Percentiles rank a stretch among this genome's conserved stretches.
phyloP scores from a whole-genome alignment of 2,329 filamentous ascomycete genomes.

The Epichloe sibirici region DNA sequence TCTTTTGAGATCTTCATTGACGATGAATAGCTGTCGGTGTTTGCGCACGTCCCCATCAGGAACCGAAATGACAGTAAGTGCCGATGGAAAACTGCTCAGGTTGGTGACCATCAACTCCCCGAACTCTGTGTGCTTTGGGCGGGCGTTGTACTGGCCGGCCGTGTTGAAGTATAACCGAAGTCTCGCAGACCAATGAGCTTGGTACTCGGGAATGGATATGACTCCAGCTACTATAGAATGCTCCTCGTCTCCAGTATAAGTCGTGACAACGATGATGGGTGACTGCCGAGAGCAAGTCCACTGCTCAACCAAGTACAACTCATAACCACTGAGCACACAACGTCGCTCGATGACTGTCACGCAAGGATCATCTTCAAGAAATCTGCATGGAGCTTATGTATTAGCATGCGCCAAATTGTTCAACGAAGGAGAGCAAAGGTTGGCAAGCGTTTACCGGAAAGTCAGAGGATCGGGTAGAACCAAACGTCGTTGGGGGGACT shows the following conservation, averaged over 20 bases:
- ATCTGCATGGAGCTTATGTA: constrained; percentile 29
- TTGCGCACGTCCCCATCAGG: constrained; percentile 75
- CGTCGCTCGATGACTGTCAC: constrained; percentile 65
- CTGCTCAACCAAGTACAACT: constrained; percentile 90
- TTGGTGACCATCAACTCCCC: constrained; percentile 92
- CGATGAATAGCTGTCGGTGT: constrained; percentile 74
- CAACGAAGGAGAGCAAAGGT: neutral
- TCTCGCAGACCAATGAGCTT: constrained; percentile 65
- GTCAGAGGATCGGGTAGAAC: constrained; percentile 49
- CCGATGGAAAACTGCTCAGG: constrained; percentile 80
- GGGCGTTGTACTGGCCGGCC: constrained; percentile 72
- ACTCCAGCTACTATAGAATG: constrained; percentile 72
- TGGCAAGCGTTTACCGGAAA: constrained; percentile 31
- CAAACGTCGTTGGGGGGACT: constrained; percentile 30
- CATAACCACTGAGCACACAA: constrained; percentile 65
- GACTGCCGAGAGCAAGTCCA: constrained; percentile 90
- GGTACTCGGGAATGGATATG: constrained; percentile 69
- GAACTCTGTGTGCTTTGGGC: constrained; percentile 66
- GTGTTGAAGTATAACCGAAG: constrained; percentile 78
- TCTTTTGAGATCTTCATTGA: constrained; percentile 89
- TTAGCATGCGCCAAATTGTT: constrained; percentile 4
- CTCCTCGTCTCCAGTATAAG: constrained; percentile 77
- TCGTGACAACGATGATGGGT: constrained; percentile 83
- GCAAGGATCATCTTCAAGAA: constrained; percentile 73
- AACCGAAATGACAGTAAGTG: constrained; percentile 80